Base-by-base conservation (phyloP, 2,329 filamentous ascomycete species). In the Dactylonectria estremocensis region DNA sequence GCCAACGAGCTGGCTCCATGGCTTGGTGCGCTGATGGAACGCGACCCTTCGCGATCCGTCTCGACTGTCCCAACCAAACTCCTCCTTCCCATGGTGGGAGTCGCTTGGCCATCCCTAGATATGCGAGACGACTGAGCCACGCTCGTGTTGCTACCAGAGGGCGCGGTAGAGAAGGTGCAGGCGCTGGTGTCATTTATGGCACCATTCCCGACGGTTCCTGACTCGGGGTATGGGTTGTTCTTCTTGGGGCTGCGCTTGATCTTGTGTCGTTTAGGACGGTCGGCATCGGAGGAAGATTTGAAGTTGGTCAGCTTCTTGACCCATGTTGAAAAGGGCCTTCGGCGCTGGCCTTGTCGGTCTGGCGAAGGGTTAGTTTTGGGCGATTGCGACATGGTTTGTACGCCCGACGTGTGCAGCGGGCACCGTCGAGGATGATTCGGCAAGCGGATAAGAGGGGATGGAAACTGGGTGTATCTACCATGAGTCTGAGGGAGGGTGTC, bases 141-240 rank as follows among this genome's bases (percentile, higher is more conserved):
- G n/a, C 90, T 91, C 14, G 84, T 82, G 67, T 84, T 81, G 76
- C 86, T 88, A 61, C 81, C 86, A 72, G 82, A 89, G n/a, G 82
- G 87, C 11, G 82, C 88, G 64, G 83, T 91, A 76, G 87, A 86
- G 67, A 88, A 85, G 3, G 89, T 90, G 60, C 83, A 82, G 50
- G 84, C 85, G 77, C 86, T 88, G 64, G 84, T 84, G 75, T 72
- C 74, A 63, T 79, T 76, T 62, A 72, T 72, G 64, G 77, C 66
- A 64, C 77, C 72, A 65, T 78, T 70, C 64, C 77, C 72, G 66
- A 90, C 77, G 50, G 87, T 88, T 66, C 93, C 93, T 2, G 94
- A 97, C 75, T 95, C 88, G 9, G 93, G 93, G 77, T 98, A 98
- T n/a, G 95, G 95, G 78, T 95, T 95, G 85, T 97, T 97, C 80